These are phyloP conservation scores for Pontederia paniculata DNA, from an alignment of 176 grass and related monocot genomes.

Conservation along the genomic window DNA sequence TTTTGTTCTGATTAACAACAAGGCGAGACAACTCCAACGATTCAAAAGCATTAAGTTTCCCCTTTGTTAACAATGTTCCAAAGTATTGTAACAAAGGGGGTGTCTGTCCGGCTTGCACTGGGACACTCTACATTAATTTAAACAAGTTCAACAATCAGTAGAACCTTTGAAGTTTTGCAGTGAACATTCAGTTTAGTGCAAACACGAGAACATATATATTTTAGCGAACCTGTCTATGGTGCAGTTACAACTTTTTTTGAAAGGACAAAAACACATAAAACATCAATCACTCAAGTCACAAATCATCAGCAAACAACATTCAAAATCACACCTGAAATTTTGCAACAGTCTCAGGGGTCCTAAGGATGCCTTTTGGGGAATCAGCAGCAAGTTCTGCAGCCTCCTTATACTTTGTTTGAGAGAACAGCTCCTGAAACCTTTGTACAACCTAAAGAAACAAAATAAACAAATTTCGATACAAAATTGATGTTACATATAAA, in stretches of 20 bases:
- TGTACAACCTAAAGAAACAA: constrained; percentile 63
- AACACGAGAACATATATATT: background rate
- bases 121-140: background rate
- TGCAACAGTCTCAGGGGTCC: constrained; percentile 77
- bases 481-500: too few species aligned
- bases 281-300: background rate
- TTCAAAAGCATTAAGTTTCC: constrained; percentile 83
- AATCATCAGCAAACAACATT: too few species aligned
- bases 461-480: background rate
- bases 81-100: background rate
- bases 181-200: too few species aligned
- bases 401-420: constrained; percentile 96
- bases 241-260: background rate
- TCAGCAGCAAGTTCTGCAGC: constrained; percentile 94
- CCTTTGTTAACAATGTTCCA: constrained; percentile 39
- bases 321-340: constrained; percentile 58
- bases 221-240: too few species aligned
- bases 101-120: constrained; percentile 9
- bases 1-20: constrained; percentile 94
- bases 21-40: constrained; percentile 77
- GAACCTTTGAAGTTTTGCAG: too few species aligned
- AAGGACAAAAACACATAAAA: background rate
- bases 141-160: too few species aligned
- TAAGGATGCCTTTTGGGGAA: constrained; percentile 68
- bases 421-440: constrained; percentile 84